Evolutionary conservation across 805 yeast species (phyloP).

Genomic region (Candida coleopterorum): DNA sequence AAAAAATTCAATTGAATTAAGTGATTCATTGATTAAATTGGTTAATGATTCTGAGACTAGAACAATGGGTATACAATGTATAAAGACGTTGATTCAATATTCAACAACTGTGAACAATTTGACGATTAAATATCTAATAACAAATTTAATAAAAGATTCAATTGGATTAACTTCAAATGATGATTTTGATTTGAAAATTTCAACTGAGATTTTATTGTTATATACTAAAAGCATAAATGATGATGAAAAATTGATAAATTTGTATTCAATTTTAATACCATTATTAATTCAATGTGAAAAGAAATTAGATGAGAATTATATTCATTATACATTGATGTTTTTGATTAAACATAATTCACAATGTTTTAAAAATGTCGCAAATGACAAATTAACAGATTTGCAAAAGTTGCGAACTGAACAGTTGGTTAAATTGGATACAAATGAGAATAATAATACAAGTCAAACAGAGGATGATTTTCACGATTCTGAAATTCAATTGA

Average conservation of each 20-base stretch:
- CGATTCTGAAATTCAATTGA: slow-evolving; percentile 16
- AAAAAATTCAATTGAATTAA: slow-evolving; percentile 18
- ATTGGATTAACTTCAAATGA: slow-evolving; percentile 10
- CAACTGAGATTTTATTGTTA: slow-evolving; percentile 48
- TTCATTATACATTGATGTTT: slow-evolving; percentile 44
- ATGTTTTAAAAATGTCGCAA: slow-evolving; percentile 47
- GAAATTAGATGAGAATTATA: slow-evolving; percentile 31
- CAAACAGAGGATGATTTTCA: slow-evolving; percentile 6
- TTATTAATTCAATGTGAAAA: slow-evolving; percentile 26
- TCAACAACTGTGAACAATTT: slow-evolving; percentile 22
- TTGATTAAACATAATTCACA: slow-evolving; percentile 42
- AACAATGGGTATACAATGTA: slow-evolving; percentile 46
- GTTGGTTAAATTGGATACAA: slow-evolving; percentile 29
- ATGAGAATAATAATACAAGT: neutral
- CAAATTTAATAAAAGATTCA: slow-evolving; percentile 34
- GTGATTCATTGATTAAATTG: slow-evolving; percentile 21
- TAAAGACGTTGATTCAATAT: slow-evolving; percentile 49
- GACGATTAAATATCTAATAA: slow-evolving; percentile 42
- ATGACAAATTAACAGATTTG: slow-evolving; percentile 26
- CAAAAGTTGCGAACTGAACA: slow-evolving; percentile 42
- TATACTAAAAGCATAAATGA: slow-evolving; percentile 34
- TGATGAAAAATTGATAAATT: slow-evolving; percentile 24
- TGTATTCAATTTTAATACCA: slow-evolving; percentile 32
- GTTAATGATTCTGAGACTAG: slow-evolving; percentile 18
- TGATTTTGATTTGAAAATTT: slow-evolving; percentile 20